Percentiles rank a stretch among this genome's conserved stretches.
These are phyloP conservation scores for Tuber umbilicatum DNA, from an alignment of 495 filamentous ascomycete species.

Conservation along the genomic window DNA sequence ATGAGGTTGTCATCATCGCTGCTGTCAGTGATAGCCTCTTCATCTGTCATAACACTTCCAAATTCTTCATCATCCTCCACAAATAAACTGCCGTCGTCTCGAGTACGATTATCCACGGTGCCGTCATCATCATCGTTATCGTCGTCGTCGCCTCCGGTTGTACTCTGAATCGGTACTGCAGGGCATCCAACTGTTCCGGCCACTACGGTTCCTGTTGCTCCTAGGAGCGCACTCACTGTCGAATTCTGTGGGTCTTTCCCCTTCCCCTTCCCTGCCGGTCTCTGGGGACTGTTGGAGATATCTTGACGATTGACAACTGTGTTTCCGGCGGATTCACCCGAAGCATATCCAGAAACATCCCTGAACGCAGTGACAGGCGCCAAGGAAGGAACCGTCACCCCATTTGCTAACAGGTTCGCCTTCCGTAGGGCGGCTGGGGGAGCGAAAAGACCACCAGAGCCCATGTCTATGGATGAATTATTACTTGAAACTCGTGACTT, in stretches of 20 bases:
- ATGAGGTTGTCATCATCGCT: conserved; percentile 39
- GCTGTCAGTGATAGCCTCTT: conserved; percentile 35
- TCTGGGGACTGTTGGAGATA: conserved; percentile 28
- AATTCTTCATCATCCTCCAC: conserved; percentile 32
- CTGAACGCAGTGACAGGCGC: conserved; percentile 37
- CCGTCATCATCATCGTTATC: neutral
- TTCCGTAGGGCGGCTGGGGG: conserved; percentile 35
- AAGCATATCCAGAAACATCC: conserved; percentile 28
- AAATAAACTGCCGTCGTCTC: conserved; percentile 8
- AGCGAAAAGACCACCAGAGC: conserved; percentile 30
- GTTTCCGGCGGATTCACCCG: conserved; percentile 27
- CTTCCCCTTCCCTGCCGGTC: conserved; percentile 13
- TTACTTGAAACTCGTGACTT: conserved; percentile 35
- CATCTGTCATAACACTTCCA: conserved; percentile 31
- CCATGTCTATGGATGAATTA: conserved; percentile 29
- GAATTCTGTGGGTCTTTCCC: conserved; percentile 15
- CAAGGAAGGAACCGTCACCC: conserved; percentile 34
- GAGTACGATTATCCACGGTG: neutral
- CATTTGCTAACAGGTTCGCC: conserved; percentile 32
- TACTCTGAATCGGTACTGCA: conserved; percentile 6
- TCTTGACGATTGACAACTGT: conserved; percentile 25
- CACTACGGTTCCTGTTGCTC: conserved; percentile 27
- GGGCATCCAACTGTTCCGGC: conserved; percentile 31
- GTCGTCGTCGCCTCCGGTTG: neutral
- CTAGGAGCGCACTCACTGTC: conserved; percentile 34